phyloP scores from a whole-genome alignment of 2,329 filamentous ascomycete species.

The Aspergillus terreus region DNA sequence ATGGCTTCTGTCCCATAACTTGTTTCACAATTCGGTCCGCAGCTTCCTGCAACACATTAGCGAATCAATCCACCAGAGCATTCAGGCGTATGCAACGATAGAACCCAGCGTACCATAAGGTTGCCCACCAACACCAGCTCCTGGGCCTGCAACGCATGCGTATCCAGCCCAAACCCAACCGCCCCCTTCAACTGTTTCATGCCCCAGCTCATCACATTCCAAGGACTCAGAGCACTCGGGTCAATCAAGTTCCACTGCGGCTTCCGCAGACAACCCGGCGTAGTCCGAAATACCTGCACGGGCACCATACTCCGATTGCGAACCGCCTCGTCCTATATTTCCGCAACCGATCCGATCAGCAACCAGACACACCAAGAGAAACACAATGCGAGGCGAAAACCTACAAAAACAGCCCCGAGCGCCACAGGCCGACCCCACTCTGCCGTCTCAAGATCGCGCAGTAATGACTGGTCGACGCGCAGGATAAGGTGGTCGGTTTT shows the following conservation, averaged over 20 bases:
- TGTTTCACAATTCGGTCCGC: constrained; percentile 53
- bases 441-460: constrained; percentile 67
- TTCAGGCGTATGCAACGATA: background rate
- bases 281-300: constrained; percentile 62
- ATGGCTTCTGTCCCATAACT: constrained; percentile 42
- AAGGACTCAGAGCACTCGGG: constrained; percentile 53
- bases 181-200: constrained; percentile 61
- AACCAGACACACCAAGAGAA: background rate
- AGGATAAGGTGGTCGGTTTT: constrained; percentile 50
- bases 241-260: constrained; percentile 58
- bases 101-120: constrained; percentile 47
- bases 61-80: constrained; percentile 10
- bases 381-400: constrained; percentile 15
- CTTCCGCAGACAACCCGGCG: constrained; percentile 68
- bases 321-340: constrained; percentile 61
- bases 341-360: background rate
- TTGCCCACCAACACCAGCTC: constrained; percentile 52
- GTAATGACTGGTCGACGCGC: constrained; percentile 58
- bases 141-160: constrained; percentile 35
- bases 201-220: constrained; percentile 71
- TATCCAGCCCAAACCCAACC: constrained; percentile 46
- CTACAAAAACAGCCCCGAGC: constrained; percentile 68
- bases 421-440: constrained; percentile 79
- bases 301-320: constrained; percentile 66
- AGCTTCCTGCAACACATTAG: constrained; percentile 41